Evolutionary conservation across 169 alveolate species (phyloP).

Genomic region (Plasmodium chabaudi): DNA sequence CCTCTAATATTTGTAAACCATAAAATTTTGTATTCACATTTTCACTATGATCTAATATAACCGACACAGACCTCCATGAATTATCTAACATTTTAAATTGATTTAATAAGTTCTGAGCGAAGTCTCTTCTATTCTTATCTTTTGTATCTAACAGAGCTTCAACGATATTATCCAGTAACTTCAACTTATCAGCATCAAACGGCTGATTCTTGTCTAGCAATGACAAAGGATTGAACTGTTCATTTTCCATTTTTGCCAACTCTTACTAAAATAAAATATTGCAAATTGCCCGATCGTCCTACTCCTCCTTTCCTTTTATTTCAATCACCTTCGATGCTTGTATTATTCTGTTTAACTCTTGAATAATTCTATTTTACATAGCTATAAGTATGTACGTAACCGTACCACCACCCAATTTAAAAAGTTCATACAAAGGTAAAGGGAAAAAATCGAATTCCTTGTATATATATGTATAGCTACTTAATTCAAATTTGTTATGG

Average conservation of each 20-base stretch:
- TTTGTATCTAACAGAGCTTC: slow-evolving; percentile 91
- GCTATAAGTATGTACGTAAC: too few species aligned
- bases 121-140: slow-evolving; percentile 86
- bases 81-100: slow-evolving; percentile 91
- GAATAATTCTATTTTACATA: too few species aligned
- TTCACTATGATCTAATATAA: slow-evolving; percentile 88
- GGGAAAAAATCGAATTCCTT: background rate
- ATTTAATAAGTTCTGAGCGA: slow-evolving; percentile 90
- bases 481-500: background rate
- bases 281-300: background rate
- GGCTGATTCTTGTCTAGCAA: slow-evolving; percentile 89
- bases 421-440: too few species aligned
- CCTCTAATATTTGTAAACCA: slow-evolving; percentile 91
- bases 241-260: slow-evolving; percentile 62
- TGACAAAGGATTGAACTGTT: slow-evolving; percentile 82
- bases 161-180: slow-evolving; percentile 88
- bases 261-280: slow-evolving; percentile 1
- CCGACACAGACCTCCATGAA: slow-evolving; percentile 93
- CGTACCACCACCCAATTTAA: too few species aligned
- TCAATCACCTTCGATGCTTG: background rate
- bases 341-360: too few species aligned
- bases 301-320: background rate
- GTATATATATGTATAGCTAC: background rate
- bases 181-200: slow-evolving; percentile 89
- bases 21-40: slow-evolving; percentile 91